These are phyloP conservation scores for Cordyceps javanica DNA, from an alignment of 2,329 filamentous ascomycete genomes.

Conservation along the genomic window DNA sequence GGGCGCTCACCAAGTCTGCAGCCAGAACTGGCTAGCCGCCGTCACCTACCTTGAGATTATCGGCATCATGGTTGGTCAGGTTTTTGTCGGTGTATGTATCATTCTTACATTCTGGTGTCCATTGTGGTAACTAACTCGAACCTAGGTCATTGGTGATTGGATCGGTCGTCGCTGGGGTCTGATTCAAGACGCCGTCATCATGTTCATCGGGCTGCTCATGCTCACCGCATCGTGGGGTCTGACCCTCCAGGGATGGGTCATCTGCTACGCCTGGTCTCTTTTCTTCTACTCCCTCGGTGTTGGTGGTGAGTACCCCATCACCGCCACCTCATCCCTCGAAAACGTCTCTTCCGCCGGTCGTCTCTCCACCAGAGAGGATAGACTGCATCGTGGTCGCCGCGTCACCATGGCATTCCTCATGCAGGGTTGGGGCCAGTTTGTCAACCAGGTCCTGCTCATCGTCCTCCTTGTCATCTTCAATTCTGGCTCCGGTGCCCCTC, in stretches of 20 bases:
- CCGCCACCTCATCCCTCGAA: constrained; percentile 91
- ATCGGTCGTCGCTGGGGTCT: constrained; percentile 90
- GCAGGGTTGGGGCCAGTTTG: constrained; percentile 96
- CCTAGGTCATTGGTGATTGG: constrained; percentile 57
- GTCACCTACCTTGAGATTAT: constrained; percentile 89
- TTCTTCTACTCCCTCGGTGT: constrained; percentile 67
- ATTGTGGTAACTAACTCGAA: constrained; percentile 15
- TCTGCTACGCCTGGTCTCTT: constrained; percentile 91
- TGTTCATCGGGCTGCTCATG: constrained; percentile 90
- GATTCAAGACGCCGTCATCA: constrained; percentile 89
- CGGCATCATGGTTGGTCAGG: constrained; percentile 92
- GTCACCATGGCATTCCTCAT: constrained; percentile 95
- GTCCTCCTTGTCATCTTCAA: constrained; percentile 84
- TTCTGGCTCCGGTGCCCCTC: constrained; percentile 63
- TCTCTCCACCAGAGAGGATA: constrained; percentile 84
- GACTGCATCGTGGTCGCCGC: constrained; percentile 90
- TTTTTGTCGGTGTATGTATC: constrained; percentile 66
- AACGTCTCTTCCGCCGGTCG: constrained; percentile 80
- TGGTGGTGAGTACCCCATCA: constrained; percentile 94
- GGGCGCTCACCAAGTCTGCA: constrained; percentile 61
- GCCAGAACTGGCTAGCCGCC: constrained; percentile 71
- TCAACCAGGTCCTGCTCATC: constrained; percentile 89
- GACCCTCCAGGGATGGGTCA: constrained; percentile 87
- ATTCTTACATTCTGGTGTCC: neutral
- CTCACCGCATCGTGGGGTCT: constrained; percentile 85